Evolutionary conservation across 176 grass and related monocot species (phyloP).

Genomic region (Eragrostis nindensis): DNA sequence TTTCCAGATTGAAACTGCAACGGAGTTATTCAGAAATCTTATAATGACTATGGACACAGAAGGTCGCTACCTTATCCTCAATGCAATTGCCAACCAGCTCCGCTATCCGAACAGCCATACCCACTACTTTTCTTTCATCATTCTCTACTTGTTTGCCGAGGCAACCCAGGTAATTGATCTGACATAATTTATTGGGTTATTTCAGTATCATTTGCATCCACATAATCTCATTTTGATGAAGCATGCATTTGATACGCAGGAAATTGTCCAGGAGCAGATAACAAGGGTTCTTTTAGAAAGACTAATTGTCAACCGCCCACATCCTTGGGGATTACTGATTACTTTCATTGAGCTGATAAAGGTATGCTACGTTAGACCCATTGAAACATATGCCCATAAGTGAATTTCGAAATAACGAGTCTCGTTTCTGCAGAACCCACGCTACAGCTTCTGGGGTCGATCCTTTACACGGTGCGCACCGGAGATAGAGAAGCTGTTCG

Average conservation of each 20-base stretch:
- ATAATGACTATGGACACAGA: slow-evolving; percentile 87
- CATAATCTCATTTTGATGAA: slow-evolving; percentile 10
- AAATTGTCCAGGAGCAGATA: slow-evolving; percentile 97
- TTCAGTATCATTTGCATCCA: background rate
- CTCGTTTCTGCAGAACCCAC: slow-evolving; percentile 65
- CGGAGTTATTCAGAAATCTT: slow-evolving; percentile 82
- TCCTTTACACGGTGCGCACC: slow-evolving; percentile 77
- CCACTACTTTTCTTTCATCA: slow-evolving; percentile 94
- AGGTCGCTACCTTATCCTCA: slow-evolving; percentile 84
- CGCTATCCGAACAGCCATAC: slow-evolving; percentile 96
- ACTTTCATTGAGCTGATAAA: slow-evolving; percentile 98
- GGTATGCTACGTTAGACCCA: slow-evolving; percentile 44
- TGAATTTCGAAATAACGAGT: background rate
- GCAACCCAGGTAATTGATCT: slow-evolving; percentile 57
- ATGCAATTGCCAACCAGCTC: slow-evolving; percentile 90
- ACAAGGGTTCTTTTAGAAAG: slow-evolving; percentile 90
- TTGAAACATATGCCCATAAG: background rate
- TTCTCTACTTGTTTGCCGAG: slow-evolving; percentile 90
- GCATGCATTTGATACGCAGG: slow-evolving; percentile 47
- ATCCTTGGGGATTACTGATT: slow-evolving; percentile 94
- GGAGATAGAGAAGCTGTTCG: slow-evolving; percentile 89
- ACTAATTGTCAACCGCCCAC: slow-evolving; percentile 89
- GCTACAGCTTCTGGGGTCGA: slow-evolving; percentile 89
- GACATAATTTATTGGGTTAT: background rate
- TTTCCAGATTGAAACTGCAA: slow-evolving; percentile 83